Percentiles rank a stretch among this genome's conserved stretches.
Evolutionary conservation across 2,329 filamentous ascomycete species (phyloP).

Genomic region (Cercospora canescens): DNA sequence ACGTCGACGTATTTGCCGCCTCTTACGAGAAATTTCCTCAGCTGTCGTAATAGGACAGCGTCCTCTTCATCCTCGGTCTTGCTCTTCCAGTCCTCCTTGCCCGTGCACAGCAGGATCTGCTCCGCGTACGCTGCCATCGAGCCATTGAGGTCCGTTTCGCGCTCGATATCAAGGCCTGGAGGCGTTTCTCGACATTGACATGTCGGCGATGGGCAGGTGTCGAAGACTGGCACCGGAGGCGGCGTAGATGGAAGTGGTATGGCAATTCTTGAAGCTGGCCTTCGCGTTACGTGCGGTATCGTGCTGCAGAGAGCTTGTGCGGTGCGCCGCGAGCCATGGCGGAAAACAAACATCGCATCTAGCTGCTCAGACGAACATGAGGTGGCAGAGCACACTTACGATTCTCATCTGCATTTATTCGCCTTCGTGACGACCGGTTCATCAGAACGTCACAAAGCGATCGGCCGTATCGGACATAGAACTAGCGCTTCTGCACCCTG

Average conservation of each 20-base stretch:
- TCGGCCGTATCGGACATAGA: background rate
- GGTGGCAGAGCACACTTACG: background rate
- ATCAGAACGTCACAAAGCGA: background rate
- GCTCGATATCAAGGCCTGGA: constrained; percentile 71
- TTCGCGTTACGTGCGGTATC: background rate
- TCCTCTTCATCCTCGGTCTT: constrained; percentile 78
- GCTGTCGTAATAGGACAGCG: constrained; percentile 62
- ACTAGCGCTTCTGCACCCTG: background rate
- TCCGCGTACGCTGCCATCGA: constrained; percentile 77
- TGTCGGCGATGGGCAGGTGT: constrained; percentile 70
- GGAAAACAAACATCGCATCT: constrained; percentile 29
- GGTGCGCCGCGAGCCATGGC: constrained; percentile 25
- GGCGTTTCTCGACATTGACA: constrained; percentile 73
- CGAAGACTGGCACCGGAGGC: constrained; percentile 47
- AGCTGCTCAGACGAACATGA: background rate
- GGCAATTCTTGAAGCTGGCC: constrained; percentile 33
- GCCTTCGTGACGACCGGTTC: background rate
- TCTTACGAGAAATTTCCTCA: constrained; percentile 58
- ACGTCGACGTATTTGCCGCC: constrained; percentile 49
- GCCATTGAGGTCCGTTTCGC: constrained; percentile 67
- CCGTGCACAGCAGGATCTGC: constrained; percentile 82
- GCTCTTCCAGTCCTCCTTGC: constrained; percentile 76
- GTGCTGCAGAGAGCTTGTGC: background rate
- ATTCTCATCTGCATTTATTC: background rate
- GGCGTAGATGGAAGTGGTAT: constrained; percentile 31